Conservation (phyloP, 164 flowering plant genomes). For the Protea cynaroides region DNA sequence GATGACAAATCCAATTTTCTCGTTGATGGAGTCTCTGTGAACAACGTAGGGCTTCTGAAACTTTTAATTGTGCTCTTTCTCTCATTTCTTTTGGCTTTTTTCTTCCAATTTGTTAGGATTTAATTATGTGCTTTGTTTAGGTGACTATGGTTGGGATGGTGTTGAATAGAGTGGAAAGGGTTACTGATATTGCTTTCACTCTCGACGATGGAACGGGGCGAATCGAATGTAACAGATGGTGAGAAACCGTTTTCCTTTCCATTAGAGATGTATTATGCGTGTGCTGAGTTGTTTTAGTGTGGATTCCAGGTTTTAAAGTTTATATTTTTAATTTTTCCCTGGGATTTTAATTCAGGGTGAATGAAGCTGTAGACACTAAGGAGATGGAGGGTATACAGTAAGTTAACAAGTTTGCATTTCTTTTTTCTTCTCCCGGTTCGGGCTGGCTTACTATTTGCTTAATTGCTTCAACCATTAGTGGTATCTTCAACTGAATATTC, state of each 20-base stretch:
- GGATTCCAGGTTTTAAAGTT: background rate
- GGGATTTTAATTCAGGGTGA: conserved; percentile 35
- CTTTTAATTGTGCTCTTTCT: background rate
- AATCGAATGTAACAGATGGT: conserved; percentile 79
- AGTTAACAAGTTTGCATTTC: conserved; percentile 8
- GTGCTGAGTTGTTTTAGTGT: background rate
- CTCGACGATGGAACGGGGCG: conserved; percentile 94
- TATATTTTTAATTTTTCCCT: conserved; percentile 1
- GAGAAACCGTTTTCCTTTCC: background rate
- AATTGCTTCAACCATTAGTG: background rate
- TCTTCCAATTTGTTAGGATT: background rate
- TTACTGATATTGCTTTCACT: conserved; percentile 57
- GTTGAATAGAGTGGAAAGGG: conserved; percentile 45
- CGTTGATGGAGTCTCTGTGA: conserved; percentile 70
- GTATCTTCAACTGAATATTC: no score
- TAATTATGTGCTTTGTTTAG: conserved; percentile 27
- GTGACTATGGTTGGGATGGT: conserved; percentile 73
- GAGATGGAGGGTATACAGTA: conserved; percentile 62
- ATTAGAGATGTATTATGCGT: background rate
- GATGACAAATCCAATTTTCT: conserved; percentile 57
- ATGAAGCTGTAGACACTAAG: conserved; percentile 48
- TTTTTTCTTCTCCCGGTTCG: background rate
- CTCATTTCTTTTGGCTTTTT: background rate
- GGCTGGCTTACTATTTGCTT: no score
- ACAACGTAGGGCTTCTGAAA: conserved; percentile 35